These are phyloP conservation scores for Telopea speciosissima DNA, from an alignment of 177 flowering plant genomes.

Conservation along the genomic window DNA sequence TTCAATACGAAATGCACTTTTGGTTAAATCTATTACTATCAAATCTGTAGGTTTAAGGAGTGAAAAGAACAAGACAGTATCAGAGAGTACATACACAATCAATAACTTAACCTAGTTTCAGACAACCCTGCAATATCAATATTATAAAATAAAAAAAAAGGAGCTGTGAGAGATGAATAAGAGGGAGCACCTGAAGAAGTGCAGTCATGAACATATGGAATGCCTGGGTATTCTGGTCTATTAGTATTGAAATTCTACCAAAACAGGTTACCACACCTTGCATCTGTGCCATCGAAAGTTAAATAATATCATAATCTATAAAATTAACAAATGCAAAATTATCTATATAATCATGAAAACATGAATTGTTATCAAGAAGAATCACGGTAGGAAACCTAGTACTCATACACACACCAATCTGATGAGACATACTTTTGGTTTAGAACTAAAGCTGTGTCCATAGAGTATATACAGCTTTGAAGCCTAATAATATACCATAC, in stretches of 20 bases:
- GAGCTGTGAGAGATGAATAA: neutral
- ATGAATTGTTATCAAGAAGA: neutral
- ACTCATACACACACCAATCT: neutral
- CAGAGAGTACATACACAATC: no score
- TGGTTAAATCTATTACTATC: no score
- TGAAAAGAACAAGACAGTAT: no score
- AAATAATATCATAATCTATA: neutral
- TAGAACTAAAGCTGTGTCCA: neutral
- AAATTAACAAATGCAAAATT: no score
- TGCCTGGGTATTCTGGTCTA: conserved; percentile 92
- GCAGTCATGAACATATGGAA: conserved; percentile 94
- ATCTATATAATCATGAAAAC: neutral
- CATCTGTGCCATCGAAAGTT: conserved; percentile 61
- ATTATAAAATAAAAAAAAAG: neutral
- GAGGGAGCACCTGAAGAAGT: conserved; percentile 70
- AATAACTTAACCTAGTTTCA: no score
- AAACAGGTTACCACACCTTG: conserved; percentile 80
- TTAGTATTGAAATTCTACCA: conserved; percentile 70
- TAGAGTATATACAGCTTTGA: neutral
- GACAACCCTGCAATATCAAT: neutral
- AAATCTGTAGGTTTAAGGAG: no score
- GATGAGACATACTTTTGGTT: neutral
- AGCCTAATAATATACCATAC: neutral
- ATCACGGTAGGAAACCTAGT: neutral
- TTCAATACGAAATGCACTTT: no score